Conservation (phyloP, 495 filamentous ascomycete species). For the Penicillium lagena region DNA sequence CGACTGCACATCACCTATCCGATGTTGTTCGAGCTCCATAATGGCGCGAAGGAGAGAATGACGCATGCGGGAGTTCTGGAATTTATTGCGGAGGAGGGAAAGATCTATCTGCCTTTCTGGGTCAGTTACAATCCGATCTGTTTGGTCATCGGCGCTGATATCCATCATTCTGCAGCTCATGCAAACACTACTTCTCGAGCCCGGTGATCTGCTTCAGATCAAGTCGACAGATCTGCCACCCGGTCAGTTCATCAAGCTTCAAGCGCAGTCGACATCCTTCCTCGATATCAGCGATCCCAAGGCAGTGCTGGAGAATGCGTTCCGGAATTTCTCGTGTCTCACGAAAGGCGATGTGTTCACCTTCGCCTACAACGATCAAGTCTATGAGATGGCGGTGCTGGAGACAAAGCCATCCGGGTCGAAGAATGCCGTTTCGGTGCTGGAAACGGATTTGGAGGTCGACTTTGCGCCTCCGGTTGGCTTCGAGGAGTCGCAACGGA, state of each 20-base stretch:
- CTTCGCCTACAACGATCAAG: slow-evolving; percentile 88
- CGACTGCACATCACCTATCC: slow-evolving; percentile 96
- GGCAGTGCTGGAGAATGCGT: slow-evolving; percentile 94
- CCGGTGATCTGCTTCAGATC: slow-evolving; percentile 89
- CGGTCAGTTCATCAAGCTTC: slow-evolving; percentile 88
- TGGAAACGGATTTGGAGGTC: slow-evolving; percentile 91
- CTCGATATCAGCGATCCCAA: slow-evolving; percentile 96
- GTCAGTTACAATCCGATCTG: slow-evolving; percentile 40
- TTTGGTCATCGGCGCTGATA: slow-evolving; percentile 1
- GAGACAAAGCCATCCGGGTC: slow-evolving; percentile 81
- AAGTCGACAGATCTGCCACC: slow-evolving; percentile 87
- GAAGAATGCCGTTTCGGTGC: slow-evolving; percentile 76
- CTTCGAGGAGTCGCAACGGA: slow-evolving; percentile 72
- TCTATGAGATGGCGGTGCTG: slow-evolving; percentile 85
- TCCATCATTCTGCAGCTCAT: slow-evolving; percentile 61
- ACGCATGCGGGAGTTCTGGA: slow-evolving; percentile 94
- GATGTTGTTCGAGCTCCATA: slow-evolving; percentile 91
- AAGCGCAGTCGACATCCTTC: slow-evolving; percentile 85
- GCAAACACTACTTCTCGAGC: slow-evolving; percentile 80
- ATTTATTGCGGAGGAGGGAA: slow-evolving; percentile 95
- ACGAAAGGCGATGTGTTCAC: slow-evolving; percentile 91
- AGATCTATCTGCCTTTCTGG: slow-evolving; percentile 94
- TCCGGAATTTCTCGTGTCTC: slow-evolving; percentile 88
- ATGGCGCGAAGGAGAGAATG: slow-evolving; percentile 68
- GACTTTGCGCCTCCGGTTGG: slow-evolving; percentile 93